Conservation (phyloP, 1,139 yeast species). For the Kodamaea sp. region DNA sequence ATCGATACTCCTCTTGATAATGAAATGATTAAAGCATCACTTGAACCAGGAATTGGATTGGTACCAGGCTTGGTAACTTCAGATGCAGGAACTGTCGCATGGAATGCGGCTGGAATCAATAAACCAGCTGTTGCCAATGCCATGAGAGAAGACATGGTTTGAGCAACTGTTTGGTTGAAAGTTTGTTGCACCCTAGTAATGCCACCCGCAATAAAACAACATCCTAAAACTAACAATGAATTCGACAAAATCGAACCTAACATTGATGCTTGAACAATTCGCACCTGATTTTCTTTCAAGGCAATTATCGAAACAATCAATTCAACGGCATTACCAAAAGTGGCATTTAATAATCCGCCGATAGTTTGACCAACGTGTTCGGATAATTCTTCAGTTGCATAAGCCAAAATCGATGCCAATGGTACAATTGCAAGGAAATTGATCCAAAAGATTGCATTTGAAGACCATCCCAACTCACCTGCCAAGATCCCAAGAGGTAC, state of each 20-base stretch:
- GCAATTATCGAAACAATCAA: constrained; percentile 93
- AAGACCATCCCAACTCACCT: constrained; percentile 55
- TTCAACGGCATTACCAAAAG: constrained; percentile 90
- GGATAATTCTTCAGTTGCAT: constrained; percentile 89
- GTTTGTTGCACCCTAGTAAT: constrained; percentile 78
- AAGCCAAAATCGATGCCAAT: constrained; percentile 82
- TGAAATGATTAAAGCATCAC: constrained; percentile 55
- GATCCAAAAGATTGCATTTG: constrained; percentile 61
- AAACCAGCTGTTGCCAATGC: constrained; percentile 87
- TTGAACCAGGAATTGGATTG: constrained; percentile 40
- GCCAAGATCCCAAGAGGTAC: constrained; percentile 86
- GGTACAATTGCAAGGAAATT: constrained; percentile 92
- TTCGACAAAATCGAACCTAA: constrained; percentile 89
- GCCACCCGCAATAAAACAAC: constrained; percentile 94
- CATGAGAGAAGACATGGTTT: constrained; percentile 91
- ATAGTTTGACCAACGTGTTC: constrained; percentile 83
- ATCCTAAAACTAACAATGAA: constrained; percentile 84
- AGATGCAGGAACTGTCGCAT: constrained; percentile 65
- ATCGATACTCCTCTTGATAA: constrained; percentile 86
- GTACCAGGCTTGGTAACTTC: constrained; percentile 29
- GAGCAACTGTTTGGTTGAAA: constrained; percentile 95
- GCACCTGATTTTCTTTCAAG: constrained; percentile 74
- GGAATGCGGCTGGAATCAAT: constrained; percentile 93
- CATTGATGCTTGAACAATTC: constrained; percentile 97
- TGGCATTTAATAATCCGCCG: constrained; percentile 92